Evolutionary conservation across 371 early-diverging fungal genomes (phyloP).

Genomic region (Zychaea mexicana): DNA sequence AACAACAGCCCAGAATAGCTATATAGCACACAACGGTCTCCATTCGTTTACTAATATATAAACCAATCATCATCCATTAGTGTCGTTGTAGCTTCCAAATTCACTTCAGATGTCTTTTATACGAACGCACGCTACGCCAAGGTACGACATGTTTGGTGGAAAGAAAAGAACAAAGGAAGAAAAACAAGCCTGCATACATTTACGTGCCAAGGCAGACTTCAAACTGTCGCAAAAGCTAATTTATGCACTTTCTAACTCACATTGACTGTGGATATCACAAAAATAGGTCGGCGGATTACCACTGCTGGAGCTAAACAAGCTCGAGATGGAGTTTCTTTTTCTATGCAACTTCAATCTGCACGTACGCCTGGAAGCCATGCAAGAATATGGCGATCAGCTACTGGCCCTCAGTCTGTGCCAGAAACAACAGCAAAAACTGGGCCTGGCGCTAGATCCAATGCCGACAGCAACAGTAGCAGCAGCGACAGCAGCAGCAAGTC

Average conservation of each 20-base stretch:
- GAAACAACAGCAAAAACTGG: background rate
- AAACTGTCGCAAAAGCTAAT: background rate
- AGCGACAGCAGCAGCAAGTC: background rate
- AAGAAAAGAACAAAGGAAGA: slow-evolving; percentile 3
- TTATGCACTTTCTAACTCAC: background rate
- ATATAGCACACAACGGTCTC: too few relatives aligned
- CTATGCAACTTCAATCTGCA: slow-evolving; percentile 83
- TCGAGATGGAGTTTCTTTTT: slow-evolving; percentile 88
- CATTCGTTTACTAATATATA: background rate
- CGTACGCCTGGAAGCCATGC: slow-evolving; percentile 68
- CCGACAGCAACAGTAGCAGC: background rate
- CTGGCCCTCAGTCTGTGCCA: background rate
- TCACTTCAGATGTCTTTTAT: slow-evolving; percentile 81
- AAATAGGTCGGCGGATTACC: slow-evolving; percentile 84
- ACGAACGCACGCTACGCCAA: slow-evolving; percentile 78
- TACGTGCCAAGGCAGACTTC: too few relatives aligned
- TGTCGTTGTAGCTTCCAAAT: slow-evolving; percentile 83
- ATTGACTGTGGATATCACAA: background rate
- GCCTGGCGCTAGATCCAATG: background rate
- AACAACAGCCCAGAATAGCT: too few relatives aligned
- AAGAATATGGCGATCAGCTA: slow-evolving; percentile 69
- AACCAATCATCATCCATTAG: slow-evolving; percentile 25
- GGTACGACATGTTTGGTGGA: slow-evolving; percentile 28
- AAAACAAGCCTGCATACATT: too few relatives aligned
- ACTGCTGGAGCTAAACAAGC: slow-evolving; percentile 79